phyloP scores from a whole-genome alignment of 2,329 filamentous ascomycete species.

The Thelonectria discophora region DNA sequence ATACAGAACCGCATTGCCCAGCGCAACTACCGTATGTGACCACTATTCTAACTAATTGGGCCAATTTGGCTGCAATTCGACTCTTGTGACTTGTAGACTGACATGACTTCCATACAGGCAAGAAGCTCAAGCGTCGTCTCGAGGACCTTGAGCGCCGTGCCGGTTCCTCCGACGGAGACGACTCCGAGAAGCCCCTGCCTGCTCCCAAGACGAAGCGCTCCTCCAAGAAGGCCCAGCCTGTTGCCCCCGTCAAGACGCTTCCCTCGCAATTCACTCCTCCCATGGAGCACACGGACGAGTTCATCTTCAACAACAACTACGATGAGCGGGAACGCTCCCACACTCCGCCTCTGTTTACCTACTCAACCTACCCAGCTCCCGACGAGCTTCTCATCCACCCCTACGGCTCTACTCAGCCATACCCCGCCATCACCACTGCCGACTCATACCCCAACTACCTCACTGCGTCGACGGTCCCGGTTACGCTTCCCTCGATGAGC shows the following conservation, averaged over 20 bases:
- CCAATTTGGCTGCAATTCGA: conserved; percentile 12
- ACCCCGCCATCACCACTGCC: conserved; percentile 60
- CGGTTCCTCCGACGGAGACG: conserved; percentile 62
- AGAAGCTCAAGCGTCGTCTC: conserved; percentile 90
- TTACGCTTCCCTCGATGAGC: conserved; percentile 71
- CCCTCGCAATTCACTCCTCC: conserved; percentile 68
- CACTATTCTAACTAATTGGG: not conserved
- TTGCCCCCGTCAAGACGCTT: conserved; percentile 49
- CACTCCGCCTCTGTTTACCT: conserved; percentile 74
- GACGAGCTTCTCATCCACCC: conserved; percentile 70
- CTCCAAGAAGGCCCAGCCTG: conserved; percentile 43
- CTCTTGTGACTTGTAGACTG: conserved; percentile 19
- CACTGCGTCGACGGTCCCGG: conserved; percentile 59
- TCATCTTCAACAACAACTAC: conserved; percentile 68
- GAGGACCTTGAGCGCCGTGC: conserved; percentile 86
- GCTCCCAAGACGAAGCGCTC: conserved; percentile 45
- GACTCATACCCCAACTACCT: conserved; percentile 67
- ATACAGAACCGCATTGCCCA: conserved; percentile 99
- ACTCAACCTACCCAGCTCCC: conserved; percentile 72
- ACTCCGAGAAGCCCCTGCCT: conserved; percentile 43
- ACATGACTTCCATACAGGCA: conserved; percentile 63
- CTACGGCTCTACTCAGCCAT: conserved; percentile 63
- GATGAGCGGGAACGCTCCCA: conserved; percentile 75
- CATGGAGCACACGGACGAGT: conserved; percentile 69
- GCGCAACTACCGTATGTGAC: conserved; percentile 87